phyloP scores from a whole-genome alignment of 345 rosid species.

The Populus deltoides region DNA sequence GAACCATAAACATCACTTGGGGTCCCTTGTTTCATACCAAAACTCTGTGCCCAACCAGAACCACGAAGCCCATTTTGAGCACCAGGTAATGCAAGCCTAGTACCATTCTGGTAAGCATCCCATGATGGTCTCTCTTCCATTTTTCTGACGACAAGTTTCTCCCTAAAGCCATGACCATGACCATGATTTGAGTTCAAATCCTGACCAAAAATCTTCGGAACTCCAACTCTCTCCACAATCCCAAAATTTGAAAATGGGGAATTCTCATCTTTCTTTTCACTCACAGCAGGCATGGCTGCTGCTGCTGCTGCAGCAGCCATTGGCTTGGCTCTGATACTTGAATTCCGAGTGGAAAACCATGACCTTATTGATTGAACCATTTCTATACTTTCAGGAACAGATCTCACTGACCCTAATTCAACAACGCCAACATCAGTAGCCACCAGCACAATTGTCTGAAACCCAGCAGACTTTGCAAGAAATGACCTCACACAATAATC shows the following conservation, averaged over 20 bases:
- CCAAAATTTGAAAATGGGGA: conserved; percentile 36
- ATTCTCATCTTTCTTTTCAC: conserved; percentile 49
- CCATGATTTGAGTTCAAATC: conserved; percentile 43
- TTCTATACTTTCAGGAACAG: conserved; percentile 61
- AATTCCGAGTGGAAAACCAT: conserved; percentile 44
- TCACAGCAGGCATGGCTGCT: conserved; percentile 21
- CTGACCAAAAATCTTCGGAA: conserved; percentile 76
- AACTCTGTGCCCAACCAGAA: conserved; percentile 54
- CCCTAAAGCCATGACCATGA: conserved; percentile 55
- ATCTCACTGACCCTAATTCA: conserved; percentile 89
- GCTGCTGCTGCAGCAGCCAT: conserved; percentile 1
- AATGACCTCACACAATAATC: conserved; percentile 86
- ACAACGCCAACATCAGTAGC: conserved; percentile 89
- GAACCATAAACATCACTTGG: conserved; percentile 42
- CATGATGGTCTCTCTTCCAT: conserved; percentile 68
- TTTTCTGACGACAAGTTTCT: conserved; percentile 80
- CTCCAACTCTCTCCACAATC: conserved; percentile 39
- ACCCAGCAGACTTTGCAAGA: conserved; percentile 75
- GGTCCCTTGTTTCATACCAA: conserved; percentile 42
- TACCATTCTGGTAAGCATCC: conserved; percentile 52
- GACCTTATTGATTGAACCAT: conserved; percentile 52
- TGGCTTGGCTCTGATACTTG: conserved; percentile 38
- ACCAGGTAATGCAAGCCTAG: conserved; percentile 38
- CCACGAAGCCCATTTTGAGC: conserved; percentile 48
- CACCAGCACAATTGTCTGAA: conserved; percentile 75